Evolutionary conservation across 306 rosid species (phyloP).

Genomic region (Lagenaria siceraria): DNA sequence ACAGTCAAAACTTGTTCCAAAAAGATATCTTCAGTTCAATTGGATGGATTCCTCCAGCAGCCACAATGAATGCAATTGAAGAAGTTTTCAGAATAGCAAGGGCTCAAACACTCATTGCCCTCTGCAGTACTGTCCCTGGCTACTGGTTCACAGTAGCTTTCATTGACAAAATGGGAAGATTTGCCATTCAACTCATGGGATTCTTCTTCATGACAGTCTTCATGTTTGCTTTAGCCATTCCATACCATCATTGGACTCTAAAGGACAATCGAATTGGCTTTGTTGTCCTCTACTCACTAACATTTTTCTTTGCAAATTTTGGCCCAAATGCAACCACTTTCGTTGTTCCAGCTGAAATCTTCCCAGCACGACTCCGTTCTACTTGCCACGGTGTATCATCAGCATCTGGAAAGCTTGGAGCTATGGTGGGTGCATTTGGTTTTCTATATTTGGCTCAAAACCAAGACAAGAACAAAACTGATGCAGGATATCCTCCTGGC

Average conservation of each 20-base stretch:
- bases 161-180: constrained; percentile 61
- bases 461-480: constrained; percentile 36
- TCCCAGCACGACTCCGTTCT: constrained; percentile 61
- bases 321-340: constrained; percentile 82
- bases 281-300: constrained; percentile 40
- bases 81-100: constrained; percentile 51
- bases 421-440: constrained; percentile 67
- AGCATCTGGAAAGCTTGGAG: constrained; percentile 59
- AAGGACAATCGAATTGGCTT: constrained; percentile 46
- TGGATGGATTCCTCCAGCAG: constrained; percentile 65
- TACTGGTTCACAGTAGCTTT: constrained; percentile 68
- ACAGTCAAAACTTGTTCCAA: constrained; percentile 63
- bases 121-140: constrained; percentile 68
- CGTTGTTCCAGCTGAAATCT: constrained; percentile 72
- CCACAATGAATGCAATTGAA: constrained; percentile 53
- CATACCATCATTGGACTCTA: constrained; percentile 57
- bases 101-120: constrained; percentile 69
- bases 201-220: constrained; percentile 78
- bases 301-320: constrained; percentile 66
- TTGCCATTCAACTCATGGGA: constrained; percentile 56
- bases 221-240: constrained; percentile 69
- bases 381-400: constrained; percentile 80
- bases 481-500: constrained; percentile 72
- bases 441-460: constrained; percentile 64
- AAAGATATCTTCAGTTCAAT: constrained; percentile 63